Base-by-base conservation (phyloP, 2,329 filamentous ascomycete genomes). In the Ceratocystiopsis brevicomis region DNA sequence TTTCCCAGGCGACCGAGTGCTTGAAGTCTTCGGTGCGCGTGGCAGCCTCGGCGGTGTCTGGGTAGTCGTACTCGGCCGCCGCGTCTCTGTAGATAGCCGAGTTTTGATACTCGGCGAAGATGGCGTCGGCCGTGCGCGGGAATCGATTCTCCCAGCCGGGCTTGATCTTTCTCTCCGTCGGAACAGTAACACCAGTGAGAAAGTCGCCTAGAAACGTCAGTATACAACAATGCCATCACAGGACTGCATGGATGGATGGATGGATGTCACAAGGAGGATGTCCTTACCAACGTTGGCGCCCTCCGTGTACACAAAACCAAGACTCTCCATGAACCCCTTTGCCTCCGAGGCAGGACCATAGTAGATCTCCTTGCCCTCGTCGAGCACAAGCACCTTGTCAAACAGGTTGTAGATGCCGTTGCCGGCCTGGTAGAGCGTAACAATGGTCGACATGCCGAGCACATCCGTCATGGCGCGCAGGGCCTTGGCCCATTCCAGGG, bases 341-440 rank as follows among this genome's bases (percentile, higher is more conserved):
- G 36, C 36, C 17, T n/a, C 63, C 60, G 3, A 68, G 66, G 4
- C 69, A 71, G 25, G 25, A 0, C 78, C 78, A 53, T 75, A 73
- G 58, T 72, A 82, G 40, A 81, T 69, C 59, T 77, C 72, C 3
- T 71, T 67, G 1, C 78, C 76, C 43, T 69, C 61, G 47, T 82
- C 77, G 40, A 86, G 78, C 17, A 86, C 70, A 39, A 84, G 58
- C 0, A 85, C 78, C 58, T 84, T 85, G 57, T 86, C 80, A 61
- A 82, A 81, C 2, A 80, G 63, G 2, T 75, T 62, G 51, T 74
- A 79, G 32, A 81, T 71, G 2, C 66, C 71, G 45, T 81, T 75
- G 3, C 73, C 72, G 1, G 77, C 76, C 53, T 81, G 77, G 46
- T 81, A 81, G 1, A 81, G 61, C 2, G 76, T 72, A 4, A 80